A percentile compares a stretch with the other conserved stretches of the same genome.
Conservation (phyloP, 257 asterid species). For the Salvia rosmarinus region DNA sequence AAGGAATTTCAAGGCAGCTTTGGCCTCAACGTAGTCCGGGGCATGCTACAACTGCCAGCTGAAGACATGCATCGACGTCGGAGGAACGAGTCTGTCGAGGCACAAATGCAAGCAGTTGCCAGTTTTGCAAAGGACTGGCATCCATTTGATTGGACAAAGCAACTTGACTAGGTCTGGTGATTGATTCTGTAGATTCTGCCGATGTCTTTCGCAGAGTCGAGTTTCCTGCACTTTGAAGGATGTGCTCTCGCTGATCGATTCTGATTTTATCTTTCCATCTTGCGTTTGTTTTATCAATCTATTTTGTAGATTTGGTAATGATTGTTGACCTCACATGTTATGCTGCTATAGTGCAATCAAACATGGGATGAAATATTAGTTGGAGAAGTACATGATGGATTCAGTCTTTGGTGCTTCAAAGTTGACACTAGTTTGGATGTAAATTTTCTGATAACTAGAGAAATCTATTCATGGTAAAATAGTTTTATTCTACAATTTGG, state of each 20-base stretch:
- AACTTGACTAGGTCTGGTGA: slow-evolving; percentile 29
- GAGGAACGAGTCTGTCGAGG: slow-evolving; percentile 65
- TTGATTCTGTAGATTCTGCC: background rate
- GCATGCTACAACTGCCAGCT: slow-evolving; percentile 75
- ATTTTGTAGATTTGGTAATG: background rate
- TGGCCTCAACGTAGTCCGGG: slow-evolving; percentile 79
- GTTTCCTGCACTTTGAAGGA: too few relatives aligned
- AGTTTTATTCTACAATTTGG: background rate
- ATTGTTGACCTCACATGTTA: background rate
- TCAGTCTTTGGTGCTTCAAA: too few relatives aligned
- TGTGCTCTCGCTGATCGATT: background rate
- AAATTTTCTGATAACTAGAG: background rate
- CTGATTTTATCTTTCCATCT: background rate
- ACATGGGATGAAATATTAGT: too few relatives aligned
- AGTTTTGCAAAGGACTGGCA: slow-evolving; percentile 68
- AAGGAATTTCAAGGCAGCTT: slow-evolving; percentile 72
- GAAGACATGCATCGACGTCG: slow-evolving; percentile 91
- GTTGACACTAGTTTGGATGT: background rate
- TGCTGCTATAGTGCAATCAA: too few relatives aligned
- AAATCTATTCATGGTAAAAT: background rate
- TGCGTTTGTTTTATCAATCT: background rate
- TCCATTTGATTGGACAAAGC: slow-evolving; percentile 92
- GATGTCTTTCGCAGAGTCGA: background rate
- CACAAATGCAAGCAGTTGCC: slow-evolving; percentile 72
- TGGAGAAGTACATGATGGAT: too few relatives aligned